Conservation (phyloP, 1,284 basidiomycete genomes). For the Puccinia horiana region DNA sequence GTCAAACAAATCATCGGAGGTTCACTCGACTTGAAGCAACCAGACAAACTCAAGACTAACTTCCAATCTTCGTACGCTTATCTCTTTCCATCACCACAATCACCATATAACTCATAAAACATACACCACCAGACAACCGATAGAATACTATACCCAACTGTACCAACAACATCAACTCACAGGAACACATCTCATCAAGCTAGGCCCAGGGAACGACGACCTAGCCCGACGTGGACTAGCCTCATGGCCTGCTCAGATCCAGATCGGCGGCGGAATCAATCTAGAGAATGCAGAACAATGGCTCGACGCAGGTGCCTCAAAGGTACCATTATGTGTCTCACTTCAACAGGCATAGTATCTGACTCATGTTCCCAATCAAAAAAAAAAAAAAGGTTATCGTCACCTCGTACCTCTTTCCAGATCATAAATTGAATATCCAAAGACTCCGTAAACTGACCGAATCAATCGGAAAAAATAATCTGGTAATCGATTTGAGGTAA, state of each 20-base stretch:
- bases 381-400: conserved; percentile 91
- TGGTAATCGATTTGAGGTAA: conserved; percentile 94
- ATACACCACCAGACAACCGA: conserved; percentile 67
- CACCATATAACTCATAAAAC: neutral
- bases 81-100: conserved; percentile 55
- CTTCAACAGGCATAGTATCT: conserved; percentile 9
- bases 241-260: conserved; percentile 78
- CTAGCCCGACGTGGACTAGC: conserved; percentile 79
- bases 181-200: conserved; percentile 95
- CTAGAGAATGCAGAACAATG: conserved; percentile 77
- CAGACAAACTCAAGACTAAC: conserved; percentile 76
- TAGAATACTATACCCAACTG: conserved; percentile 76
- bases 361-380: conserved; percentile 31
- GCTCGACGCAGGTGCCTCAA: conserved; percentile 85
- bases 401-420: conserved; percentile 91
- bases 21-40: conserved; percentile 69
- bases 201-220: conserved; percentile 81
- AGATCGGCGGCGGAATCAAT: conserved; percentile 91
- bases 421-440: conserved; percentile 73
- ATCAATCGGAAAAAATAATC: conserved; percentile 76
- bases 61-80: conserved; percentile 86
- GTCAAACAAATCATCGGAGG: conserved; percentile 99
- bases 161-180: conserved; percentile 71
- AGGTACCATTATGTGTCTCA: conserved; percentile 64
- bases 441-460: conserved; percentile 69